Evolutionary conservation across 108 stramenopile genomes (phyloP).

Genomic region (Nannochloropsis salina): DNA sequence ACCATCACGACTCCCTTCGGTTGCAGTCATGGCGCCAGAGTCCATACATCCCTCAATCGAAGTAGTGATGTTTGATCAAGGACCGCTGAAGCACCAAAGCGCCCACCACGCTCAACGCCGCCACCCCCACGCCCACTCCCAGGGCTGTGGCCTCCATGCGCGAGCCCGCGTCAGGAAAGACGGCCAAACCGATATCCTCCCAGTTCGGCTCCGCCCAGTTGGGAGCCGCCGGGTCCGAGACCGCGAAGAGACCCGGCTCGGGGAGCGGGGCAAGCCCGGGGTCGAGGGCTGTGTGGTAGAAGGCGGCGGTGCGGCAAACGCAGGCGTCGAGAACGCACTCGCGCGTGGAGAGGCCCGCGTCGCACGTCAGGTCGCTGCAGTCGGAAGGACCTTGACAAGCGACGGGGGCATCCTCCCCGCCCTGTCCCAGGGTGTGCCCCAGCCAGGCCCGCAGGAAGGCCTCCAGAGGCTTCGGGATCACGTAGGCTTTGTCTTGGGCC

Average conservation of each 20-base stretch:
- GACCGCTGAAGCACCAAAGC: not conserved
- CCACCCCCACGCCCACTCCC: not conserved
- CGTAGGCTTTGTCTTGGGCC: not conserved
- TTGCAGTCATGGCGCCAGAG: no score
- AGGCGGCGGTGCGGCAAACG: not conserved
- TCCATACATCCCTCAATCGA: not conserved
- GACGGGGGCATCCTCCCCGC: not conserved
- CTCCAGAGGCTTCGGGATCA: not conserved
- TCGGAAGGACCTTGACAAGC: not conserved
- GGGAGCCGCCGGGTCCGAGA: not conserved
- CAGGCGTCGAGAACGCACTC: not conserved
- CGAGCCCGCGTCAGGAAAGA: not conserved
- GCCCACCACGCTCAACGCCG: not conserved
- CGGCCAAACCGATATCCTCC: not conserved
- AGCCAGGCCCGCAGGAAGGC: not conserved
- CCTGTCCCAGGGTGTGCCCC: not conserved
- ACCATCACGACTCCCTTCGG: no score
- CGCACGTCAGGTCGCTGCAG: not conserved
- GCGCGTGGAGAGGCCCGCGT: not conserved
- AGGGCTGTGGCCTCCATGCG: not conserved
- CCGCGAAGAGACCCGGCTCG: not conserved
- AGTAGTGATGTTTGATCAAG: not conserved
- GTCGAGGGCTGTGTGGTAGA: not conserved
- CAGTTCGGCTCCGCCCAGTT: constrained; percentile 12
- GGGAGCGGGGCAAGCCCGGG: not conserved